A percentile compares a stretch with the other conserved stretches of the same genome.
phyloP scores from a whole-genome alignment of 169 alveolate species.

The Cryptosporidium andersoni region DNA sequence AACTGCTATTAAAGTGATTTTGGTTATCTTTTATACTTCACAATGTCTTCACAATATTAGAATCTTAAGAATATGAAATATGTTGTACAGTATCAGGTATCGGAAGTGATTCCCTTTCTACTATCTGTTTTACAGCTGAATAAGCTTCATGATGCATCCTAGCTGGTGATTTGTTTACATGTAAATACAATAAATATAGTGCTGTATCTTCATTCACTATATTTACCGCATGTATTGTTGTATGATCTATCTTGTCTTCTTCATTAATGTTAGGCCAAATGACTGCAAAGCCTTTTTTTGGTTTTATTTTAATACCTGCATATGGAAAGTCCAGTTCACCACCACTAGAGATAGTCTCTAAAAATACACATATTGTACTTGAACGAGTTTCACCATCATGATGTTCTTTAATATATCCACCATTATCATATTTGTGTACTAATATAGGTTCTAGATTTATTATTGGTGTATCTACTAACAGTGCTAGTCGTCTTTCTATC shows the following conservation, averaged over 20 bases:
- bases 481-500: slow-evolving; percentile 58
- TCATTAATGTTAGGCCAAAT: slow-evolving; percentile 57
- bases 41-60: neutral
- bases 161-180: slow-evolving; percentile 41
- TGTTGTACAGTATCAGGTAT: slow-evolving; percentile 24
- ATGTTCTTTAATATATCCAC: slow-evolving; percentile 54
- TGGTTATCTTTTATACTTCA: neutral
- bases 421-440: slow-evolving; percentile 29
- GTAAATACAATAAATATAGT: slow-evolving; percentile 41
- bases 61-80: slow-evolving; percentile 21
- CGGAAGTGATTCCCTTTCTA: neutral
- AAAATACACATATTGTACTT: slow-evolving; percentile 36
- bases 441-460: slow-evolving; percentile 51
- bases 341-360: slow-evolving; percentile 38
- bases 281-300: slow-evolving; percentile 68
- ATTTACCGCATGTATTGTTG: slow-evolving; percentile 65
- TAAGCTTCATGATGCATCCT: slow-evolving; percentile 58
- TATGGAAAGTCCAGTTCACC: slow-evolving; percentile 68
- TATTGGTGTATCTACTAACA: slow-evolving; percentile 22
- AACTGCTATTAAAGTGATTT: neutral
- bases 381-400: slow-evolving; percentile 66
- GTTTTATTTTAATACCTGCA: slow-evolving; percentile 60
- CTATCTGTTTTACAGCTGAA: slow-evolving; percentile 28
- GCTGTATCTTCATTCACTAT: neutral
- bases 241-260: slow-evolving; percentile 41